Base-by-base conservation (phyloP, 331 rosid species). In the Prunus yedoensis region DNA sequence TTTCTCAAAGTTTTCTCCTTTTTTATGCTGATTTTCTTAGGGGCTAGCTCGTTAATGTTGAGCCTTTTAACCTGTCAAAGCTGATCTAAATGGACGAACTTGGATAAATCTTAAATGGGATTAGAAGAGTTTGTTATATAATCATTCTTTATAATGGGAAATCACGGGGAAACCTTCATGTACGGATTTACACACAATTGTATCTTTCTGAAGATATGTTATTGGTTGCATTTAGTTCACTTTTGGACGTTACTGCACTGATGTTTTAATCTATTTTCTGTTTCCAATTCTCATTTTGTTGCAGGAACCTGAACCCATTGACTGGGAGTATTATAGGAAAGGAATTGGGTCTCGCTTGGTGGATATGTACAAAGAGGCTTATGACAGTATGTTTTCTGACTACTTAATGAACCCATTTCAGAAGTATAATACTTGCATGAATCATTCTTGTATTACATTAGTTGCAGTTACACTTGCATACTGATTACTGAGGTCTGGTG, bases 281-380 rank as follows among this genome's bases (percentile, higher is more conserved):
- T 51, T 75, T 73, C 28, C 68, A 18, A 12, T 81, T 69, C 59
- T 75, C 51, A 9, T 66, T 66, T 66, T 71, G n/a, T 2, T 80
- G 82, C 89, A 95, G 99, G 99, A 95, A 77, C 99, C 99, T 69
- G 99, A 91, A 80, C 99, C 99, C 71, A 88, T 95, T 23, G 91
- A 95, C 74, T 95, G 97, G 98, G 99, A 92, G 28, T 88, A 92
- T 52, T 95, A 95, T 45, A 95, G 99, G 77, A 92, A 92, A 83
- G 97, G 97, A 84, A 88, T 95, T 49, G 99, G 99, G 32, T 70
- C 97, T 21, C 94, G 99, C 64, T 82, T 95, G 94, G 99, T 95
- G 71, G 97, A 95, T 71, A 89, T 92, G 96, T 95, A 95, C 89
- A 95, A 95, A 79, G 97, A 92, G 83, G 96, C 95, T 71, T 95